Evolutionary conservation across 169 alveolate genomes (phyloP), one percentile per base, ranked within the genome.

Genomic region (Plasmodium gonderi): DNA sequence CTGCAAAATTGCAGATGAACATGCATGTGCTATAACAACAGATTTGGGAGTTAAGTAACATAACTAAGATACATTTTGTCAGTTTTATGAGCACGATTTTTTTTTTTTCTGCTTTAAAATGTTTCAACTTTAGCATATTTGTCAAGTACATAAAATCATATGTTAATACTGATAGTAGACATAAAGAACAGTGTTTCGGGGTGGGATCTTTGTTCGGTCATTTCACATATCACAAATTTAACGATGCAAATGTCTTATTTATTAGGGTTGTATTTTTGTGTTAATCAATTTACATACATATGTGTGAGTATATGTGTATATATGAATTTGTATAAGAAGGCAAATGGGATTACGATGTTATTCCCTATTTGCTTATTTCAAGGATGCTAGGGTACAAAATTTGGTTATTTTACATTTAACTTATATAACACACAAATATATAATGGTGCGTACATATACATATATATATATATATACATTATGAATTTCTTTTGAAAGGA

Each of bases 381-480:
- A 36, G 81, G 14, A 75, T 20, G 29, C 5, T 75, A 12, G n/a
- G n/a, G 64, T 2, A 14, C 31, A 40, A 45, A 26, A 49, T 17
- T 75, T 36, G 11, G 40, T 60, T 60, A 36, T 60, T 60, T 60
- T 75, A 40, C 81, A 40, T 44, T 75, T 36, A 75, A 23, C 20
- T 4, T 49, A 38, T 31, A 17, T 75, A 14, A 36, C 72, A 75
- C 64, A 75, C n/a, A n/a, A n/a, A n/a, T n/a, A n/a, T n/a, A n/a
- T n/a, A n/a, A n/a, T n/a, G n/a, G n/a, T n/a, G n/a, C n/a, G n/a
- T 40, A 40, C 54, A 49, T 75, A 75, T 40, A 31, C 64, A 75
- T 31, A 40, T 40, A 49, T 38, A 44, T 9, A 40, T 17, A 42
- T 40, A 54, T 31, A 17, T 17, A 49, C 81, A 75, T 60, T 29